Conservation (phyloP, 208 protist species). For the Acanthamoeba sp. region DNA sequence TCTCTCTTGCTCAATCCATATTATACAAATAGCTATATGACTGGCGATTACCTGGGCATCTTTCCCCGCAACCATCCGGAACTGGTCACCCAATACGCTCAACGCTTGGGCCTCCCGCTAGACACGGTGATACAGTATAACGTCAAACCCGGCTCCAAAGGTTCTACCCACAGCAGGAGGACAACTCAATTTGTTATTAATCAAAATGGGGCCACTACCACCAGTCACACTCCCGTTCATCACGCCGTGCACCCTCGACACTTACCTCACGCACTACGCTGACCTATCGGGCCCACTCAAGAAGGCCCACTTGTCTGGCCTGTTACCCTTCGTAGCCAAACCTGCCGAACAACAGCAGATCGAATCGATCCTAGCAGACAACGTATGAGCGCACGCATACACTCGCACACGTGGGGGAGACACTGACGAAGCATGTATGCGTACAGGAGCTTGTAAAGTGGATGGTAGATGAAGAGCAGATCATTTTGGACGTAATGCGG, state of each 20-base stretch:
- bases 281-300: constrained; percentile 24
- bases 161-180: too few relatives aligned
- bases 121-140: neutral
- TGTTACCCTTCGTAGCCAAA: neutral
- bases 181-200: too few relatives aligned
- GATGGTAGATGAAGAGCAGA: neutral
- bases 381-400: neutral
- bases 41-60: constrained; percentile 68
- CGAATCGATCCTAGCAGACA: neutral
- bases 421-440: neutral
- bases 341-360: constrained; percentile 1
- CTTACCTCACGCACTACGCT: constrained; percentile 34
- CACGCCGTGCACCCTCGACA: constrained; percentile 14
- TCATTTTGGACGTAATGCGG: neutral
- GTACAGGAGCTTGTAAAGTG: neutral
- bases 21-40: constrained; percentile 64
- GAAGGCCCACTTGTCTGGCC: constrained; percentile 7
- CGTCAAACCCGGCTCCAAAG: neutral
- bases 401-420: too few relatives aligned
- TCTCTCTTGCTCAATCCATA: too few relatives aligned
- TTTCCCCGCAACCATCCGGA: constrained; percentile 57
- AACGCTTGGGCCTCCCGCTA: neutral
- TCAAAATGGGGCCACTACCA: too few relatives aligned
- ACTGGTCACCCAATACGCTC: neutral
- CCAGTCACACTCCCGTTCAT: neutral